Percentiles rank a stretch among this genome's conserved stretches.
Evolutionary conservation across 176 grass and related monocot genomes (phyloP).

Genomic region (Aegilops bicornis): DNA sequence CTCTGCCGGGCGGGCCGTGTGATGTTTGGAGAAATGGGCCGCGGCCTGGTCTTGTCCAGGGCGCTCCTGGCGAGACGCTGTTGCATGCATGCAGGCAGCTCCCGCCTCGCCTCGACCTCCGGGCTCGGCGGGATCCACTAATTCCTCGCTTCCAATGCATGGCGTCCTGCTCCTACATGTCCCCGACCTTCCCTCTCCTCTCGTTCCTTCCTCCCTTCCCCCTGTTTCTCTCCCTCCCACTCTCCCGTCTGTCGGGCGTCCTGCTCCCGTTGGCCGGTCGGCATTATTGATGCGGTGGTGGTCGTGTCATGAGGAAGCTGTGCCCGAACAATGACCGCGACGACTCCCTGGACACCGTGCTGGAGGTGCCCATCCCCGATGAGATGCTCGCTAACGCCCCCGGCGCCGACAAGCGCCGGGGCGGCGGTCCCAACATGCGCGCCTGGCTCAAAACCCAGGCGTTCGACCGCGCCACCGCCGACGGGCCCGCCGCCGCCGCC

Average conservation of each 20-base stretch:
- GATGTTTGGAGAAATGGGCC: not conserved
- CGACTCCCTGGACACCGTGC: constrained; percentile 87
- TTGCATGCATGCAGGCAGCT: not conserved
- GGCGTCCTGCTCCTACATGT: constrained; percentile 30
- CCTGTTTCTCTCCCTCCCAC: constrained; percentile 6
- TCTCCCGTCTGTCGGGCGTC: not conserved
- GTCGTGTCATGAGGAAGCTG: constrained; percentile 77
- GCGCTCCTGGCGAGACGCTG: no score
- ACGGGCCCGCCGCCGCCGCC: constrained; percentile 1
- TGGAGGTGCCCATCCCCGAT: constrained; percentile 97
- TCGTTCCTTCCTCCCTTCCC: not conserved
- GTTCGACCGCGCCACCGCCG: constrained; percentile 73
- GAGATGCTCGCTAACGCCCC: constrained; percentile 70
- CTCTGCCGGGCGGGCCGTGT: not conserved
- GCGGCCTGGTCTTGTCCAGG: not conserved
- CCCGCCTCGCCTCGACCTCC: constrained; percentile 17
- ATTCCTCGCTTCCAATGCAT: constrained; percentile 54
- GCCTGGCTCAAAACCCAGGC: constrained; percentile 88
- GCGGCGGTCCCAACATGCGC: constrained; percentile 66
- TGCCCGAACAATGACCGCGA: constrained; percentile 86
- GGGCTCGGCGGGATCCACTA: constrained; percentile 48
- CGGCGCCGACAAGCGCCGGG: constrained; percentile 47
- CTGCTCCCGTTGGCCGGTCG: not conserved
- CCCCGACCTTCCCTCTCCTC: constrained; percentile 13
- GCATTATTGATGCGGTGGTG: constrained; percentile 27